Evolutionary conservation across 192 early-diverging fungal species (phyloP).

Genomic region (Phycomyces nitens): DNA sequence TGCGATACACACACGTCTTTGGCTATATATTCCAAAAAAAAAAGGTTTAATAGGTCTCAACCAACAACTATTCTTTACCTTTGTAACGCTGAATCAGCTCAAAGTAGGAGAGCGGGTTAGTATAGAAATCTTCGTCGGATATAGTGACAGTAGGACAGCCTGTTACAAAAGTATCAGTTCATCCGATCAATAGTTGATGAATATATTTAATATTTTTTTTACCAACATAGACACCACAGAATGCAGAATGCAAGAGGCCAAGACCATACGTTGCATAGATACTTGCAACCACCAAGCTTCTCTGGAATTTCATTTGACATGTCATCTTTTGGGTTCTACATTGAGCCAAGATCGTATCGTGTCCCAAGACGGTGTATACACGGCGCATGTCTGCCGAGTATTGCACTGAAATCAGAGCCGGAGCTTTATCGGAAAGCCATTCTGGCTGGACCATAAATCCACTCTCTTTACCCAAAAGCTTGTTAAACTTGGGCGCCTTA

Average conservation of each 20-base stretch:
- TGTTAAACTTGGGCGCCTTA: conserved; percentile 65
- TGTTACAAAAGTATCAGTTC: conserved; percentile 1
- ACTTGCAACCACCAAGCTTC: conserved; percentile 39
- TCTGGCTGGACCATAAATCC: conserved; percentile 51
- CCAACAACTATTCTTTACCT: conserved; percentile 41
- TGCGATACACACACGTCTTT: conserved; percentile 67
- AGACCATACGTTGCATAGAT: conserved; percentile 19
- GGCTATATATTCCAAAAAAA: conserved; percentile 42
- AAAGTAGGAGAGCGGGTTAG: conserved; percentile 60
- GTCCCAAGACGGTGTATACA: conserved; percentile 45
- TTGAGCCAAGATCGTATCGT: conserved; percentile 53
- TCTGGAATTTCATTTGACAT: conserved; percentile 49
- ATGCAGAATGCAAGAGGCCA: conserved; percentile 25
- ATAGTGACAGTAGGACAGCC: conserved; percentile 64
- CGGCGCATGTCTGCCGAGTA: conserved; percentile 47
- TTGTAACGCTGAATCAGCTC: conserved; percentile 68
- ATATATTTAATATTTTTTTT: background rate
- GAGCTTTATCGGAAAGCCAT: conserved; percentile 39
- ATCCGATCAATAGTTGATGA: background rate
- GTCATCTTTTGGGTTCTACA: conserved; percentile 60
- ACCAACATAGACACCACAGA: conserved; percentile 37
- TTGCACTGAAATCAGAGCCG: conserved; percentile 59
- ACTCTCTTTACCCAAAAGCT: conserved; percentile 56
- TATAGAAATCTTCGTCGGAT: conserved; percentile 57
- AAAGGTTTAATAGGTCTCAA: too few species aligned